These are phyloP conservation scores for Candida albicans DNA, from an alignment of 1,139 yeast species.

Conservation along the genomic window DNA sequence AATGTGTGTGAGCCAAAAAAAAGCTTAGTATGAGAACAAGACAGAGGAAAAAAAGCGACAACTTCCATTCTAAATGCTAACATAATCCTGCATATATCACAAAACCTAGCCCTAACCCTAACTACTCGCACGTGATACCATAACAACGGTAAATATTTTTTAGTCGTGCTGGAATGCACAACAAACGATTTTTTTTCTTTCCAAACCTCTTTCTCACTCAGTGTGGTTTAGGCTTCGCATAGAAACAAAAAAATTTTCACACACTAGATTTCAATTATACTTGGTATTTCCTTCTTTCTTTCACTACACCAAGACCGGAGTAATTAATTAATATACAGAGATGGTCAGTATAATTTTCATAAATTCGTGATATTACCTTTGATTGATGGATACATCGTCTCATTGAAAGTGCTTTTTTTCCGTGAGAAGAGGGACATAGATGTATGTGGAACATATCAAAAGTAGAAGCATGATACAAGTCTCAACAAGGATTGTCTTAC, in stretches of 20 bases:
- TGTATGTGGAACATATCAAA: constrained; percentile 5
- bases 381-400: background rate
- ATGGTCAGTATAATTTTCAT: constrained; percentile 72
- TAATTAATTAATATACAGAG: constrained; percentile 70
- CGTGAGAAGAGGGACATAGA: background rate
- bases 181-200: background rate
- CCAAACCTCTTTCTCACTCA: background rate
- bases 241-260: too few species aligned
- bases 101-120: constrained; percentile 1
- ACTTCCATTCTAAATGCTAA: background rate
- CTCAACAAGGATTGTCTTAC: constrained; percentile 1
- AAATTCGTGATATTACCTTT: background rate
- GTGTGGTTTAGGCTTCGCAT: too few species aligned
- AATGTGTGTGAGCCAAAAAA: too few species aligned
- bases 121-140: constrained; percentile 1
- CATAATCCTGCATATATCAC: constrained; percentile 2
- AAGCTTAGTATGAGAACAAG: background rate
- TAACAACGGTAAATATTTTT: background rate
- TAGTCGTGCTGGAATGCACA: background rate
- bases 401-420: background rate
- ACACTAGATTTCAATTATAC: constrained; percentile 2
- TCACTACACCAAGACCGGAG: constrained; percentile 74
- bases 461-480: background rate
- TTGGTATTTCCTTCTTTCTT: constrained; percentile 8
- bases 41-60: background rate